Evolutionary conservation across 1,284 basidiomycete genomes (phyloP), one percentile per base, ranked within the genome.

Genomic region (Ceratobasidium sp.): DNA sequence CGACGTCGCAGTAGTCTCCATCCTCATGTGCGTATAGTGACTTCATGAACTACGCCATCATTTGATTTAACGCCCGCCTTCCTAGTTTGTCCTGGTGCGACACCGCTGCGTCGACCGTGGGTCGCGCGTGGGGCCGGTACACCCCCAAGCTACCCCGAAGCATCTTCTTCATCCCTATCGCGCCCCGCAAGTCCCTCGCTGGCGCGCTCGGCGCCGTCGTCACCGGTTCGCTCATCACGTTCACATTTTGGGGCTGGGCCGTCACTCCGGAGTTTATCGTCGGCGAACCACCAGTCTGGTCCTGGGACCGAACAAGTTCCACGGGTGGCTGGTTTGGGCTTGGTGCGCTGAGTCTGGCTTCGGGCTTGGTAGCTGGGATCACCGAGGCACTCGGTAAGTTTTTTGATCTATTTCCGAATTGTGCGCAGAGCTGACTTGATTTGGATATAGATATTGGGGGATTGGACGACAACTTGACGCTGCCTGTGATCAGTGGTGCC

Each of bases 41-140:
- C n/a, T 69, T 58, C 23, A 60, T 44, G 7, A 46, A 5, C 56
- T 79, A 23, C 66, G 61, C 77, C 64, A 23, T 63, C 56, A 60
- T 53, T 49, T 67, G 66, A 39, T 79, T 77, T 46, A 10, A 58
- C 10, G 46, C 66, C 18, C 83, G 13, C 20, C 61, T 77, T 56
- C 13, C 20, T 39, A 97, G 95, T 80, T 91, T 99, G 61, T 97
- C 97, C 40, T 98, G 97, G 95, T 97, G 96, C 3, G 97, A 99
- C 86, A 99, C 97, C 0, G 91, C 95, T 18, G 97, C 97, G 0
- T 98, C 97, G 3, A 96, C 96, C 6, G 89, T 98, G 80, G 97
- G 97, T 56, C 92, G 97, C 33, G 87, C 96, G 56, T 96, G 92
- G 85, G 96, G 96, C 26, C 86, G 88, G 15, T 88, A 89, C 81